phyloP scores from a whole-genome alignment of 2,329 filamentous ascomycete species.

The Clonostachys byssicola region DNA sequence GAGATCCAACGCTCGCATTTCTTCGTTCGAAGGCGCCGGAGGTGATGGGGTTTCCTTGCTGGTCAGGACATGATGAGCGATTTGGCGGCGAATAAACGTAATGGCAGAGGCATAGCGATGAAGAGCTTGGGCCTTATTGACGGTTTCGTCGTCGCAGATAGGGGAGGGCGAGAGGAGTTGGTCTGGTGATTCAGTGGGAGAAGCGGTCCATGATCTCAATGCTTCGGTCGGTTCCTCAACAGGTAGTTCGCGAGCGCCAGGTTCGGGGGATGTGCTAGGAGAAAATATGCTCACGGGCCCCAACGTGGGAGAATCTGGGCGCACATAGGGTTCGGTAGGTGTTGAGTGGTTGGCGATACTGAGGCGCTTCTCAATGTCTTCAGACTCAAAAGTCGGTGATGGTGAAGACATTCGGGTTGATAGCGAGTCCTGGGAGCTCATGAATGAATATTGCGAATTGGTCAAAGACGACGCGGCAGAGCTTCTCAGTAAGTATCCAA shows the following conservation, averaged over 20 bases:
- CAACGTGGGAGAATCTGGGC: conserved; percentile 57
- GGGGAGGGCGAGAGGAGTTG: no score
- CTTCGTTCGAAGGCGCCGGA: conserved; percentile 19
- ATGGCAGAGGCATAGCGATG: conserved; percentile 46
- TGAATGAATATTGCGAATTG: neutral
- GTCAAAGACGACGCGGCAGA: neutral
- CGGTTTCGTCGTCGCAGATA: no score
- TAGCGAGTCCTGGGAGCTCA: neutral
- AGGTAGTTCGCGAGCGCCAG: neutral
- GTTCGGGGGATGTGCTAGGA: conserved; percentile 3
- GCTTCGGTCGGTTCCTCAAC: neutral
- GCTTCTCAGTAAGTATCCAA: no score
- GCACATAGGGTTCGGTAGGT: conserved; percentile 37
- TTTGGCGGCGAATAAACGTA: conserved; percentile 39
- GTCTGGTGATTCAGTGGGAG: conserved; percentile 22
- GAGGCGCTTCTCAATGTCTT: neutral
- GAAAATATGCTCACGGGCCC: conserved; percentile 41
- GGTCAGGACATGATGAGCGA: conserved; percentile 39
- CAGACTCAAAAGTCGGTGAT: neutral
- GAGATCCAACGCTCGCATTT: conserved; percentile 33
- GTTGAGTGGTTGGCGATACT: neutral
- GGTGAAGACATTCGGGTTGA: neutral
- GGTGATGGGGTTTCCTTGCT: conserved; percentile 26
- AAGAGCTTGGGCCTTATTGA: conserved; percentile 25
- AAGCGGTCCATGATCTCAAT: no score